Conservation (phyloP, 2,329 filamentous ascomycete genomes). For the Ophiobolus disseminans region DNA sequence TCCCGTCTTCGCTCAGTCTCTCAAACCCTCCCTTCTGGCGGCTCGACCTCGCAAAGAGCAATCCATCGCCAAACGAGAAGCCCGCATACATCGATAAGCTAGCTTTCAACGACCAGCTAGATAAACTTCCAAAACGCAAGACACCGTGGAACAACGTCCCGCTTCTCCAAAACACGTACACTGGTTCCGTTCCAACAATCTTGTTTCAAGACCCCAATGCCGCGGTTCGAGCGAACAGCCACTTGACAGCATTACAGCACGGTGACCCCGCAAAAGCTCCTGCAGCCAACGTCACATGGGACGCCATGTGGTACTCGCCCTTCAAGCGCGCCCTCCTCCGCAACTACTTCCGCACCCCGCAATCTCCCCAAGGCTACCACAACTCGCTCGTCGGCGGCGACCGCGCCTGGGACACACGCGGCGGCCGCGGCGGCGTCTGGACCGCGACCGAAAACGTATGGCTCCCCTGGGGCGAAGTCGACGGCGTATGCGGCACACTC, state of each 20-base stretch:
- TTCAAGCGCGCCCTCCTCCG: constrained; percentile 59
- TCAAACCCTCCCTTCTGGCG: constrained; percentile 43
- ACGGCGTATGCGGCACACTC: constrained; percentile 42
- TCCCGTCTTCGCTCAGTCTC: constrained; percentile 46
- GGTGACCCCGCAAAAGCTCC: constrained; percentile 13
- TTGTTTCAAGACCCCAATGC: constrained; percentile 41
- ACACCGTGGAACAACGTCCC: constrained; percentile 53
- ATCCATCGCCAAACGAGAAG: constrained; percentile 38
- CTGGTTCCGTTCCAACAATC: constrained; percentile 55
- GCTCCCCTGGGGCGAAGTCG: constrained; percentile 58
- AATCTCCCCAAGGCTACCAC: constrained; percentile 53
- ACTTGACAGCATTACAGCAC: too few species aligned
- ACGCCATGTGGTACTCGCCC: constrained; percentile 58
- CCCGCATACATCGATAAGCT: constrained; percentile 41
- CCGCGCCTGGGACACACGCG: constrained; percentile 58
- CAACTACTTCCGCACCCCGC: constrained; percentile 55
- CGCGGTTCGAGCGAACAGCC: constrained; percentile 39
- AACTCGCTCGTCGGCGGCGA: constrained; percentile 56
- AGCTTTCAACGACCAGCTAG: constrained; percentile 42
- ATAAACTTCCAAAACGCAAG: constrained; percentile 52
- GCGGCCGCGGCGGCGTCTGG: constrained; percentile 63
- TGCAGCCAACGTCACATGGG: constrained; percentile 48
- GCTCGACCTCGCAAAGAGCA: constrained; percentile 28
- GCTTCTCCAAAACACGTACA: constrained; percentile 58
- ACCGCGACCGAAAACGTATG: constrained; percentile 56